These are phyloP conservation scores for Juglanconis sp. DNA, from an alignment of 2,329 filamentous ascomycete genomes.

Conservation along the genomic window DNA sequence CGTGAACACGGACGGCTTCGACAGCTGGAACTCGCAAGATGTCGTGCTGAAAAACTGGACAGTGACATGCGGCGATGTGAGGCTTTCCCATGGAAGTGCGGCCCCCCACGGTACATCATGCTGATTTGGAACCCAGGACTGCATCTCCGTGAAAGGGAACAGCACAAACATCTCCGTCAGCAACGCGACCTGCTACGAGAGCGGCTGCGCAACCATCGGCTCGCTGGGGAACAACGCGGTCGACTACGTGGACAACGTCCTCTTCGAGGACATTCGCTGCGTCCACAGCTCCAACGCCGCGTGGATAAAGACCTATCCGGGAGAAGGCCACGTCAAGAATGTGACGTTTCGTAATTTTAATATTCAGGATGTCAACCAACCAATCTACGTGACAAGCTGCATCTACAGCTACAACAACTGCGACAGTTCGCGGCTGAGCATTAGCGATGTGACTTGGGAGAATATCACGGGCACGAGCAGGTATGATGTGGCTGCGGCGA, in stretches of 20 bases:
- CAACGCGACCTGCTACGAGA: constrained; percentile 38
- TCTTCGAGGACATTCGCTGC: constrained; percentile 35
- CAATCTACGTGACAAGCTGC: constrained; percentile 45
- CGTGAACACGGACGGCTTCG: constrained; percentile 48
- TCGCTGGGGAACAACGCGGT: constrained; percentile 33
- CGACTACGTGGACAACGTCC: constrained; percentile 35
- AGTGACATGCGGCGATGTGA: constrained; percentile 37
- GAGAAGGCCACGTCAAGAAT: constrained; percentile 39
- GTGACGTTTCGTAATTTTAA: constrained; percentile 41
- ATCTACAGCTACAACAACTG: constrained; percentile 40
- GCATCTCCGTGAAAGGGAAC: constrained; percentile 39
- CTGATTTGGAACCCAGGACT: constrained; percentile 28
- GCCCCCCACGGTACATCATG: neutral
- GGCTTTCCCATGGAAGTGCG: constrained; percentile 1
- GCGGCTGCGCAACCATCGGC: constrained; percentile 34
- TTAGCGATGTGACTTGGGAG: constrained; percentile 45
- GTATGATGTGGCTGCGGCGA: constrained; percentile 46
- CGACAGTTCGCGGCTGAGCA: constrained; percentile 38
- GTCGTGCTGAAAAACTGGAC: constrained; percentile 45
- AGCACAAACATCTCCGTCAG: constrained; percentile 34
- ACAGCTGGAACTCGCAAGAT: constrained; percentile 49
- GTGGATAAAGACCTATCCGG: constrained; percentile 41
- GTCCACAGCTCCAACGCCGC: constrained; percentile 38
- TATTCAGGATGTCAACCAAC: constrained; percentile 43
- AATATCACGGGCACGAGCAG: constrained; percentile 47